Base-by-base conservation (phyloP, 495 filamentous ascomycete genomes). In the Bombardia bombarda region DNA sequence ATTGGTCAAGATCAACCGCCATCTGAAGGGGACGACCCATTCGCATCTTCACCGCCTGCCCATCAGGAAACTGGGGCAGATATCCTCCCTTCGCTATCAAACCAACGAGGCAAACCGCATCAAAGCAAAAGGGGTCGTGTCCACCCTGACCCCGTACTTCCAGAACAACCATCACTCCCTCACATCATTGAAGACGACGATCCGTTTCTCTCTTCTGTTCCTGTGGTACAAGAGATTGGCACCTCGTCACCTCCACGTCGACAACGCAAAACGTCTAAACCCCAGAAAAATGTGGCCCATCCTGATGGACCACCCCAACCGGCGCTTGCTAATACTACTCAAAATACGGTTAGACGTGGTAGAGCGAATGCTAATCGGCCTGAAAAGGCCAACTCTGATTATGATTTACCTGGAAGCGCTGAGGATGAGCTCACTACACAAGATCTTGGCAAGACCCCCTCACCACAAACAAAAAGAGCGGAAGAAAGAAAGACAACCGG, bases 1-100 rank as follows among this genome's bases (percentile, higher is more conserved):
- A n/a, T n/a, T n/a, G n/a, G n/a, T n/a, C n/a, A n/a, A n/a, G n/a
- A n/a, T n/a, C n/a, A n/a, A n/a, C n/a, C n/a, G n/a, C n/a, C 10
- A 16, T 32, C 31, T n/a, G 22, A 38, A 4, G 25, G 21, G 2
- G 38, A 25, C 20, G 31, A 49, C 13, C 31, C 45, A 10, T 46
- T 40, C 40, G 33, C 45, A 4, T 36, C 21, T 13, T 46, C 32
- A 16, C 34, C 28, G 4, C n/a, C 9, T 7, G 42, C 1, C 7
- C 23, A 14, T 14, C n/a, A n/a, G n/a, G n/a, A n/a, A n/a, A n/a
- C n/a, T n/a, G n/a, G n/a, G n/a, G n/a, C n/a, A n/a, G n/a, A n/a
- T n/a, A n/a, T n/a, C n/a, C n/a, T n/a, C n/a, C n/a, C n/a, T n/a
- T n/a, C n/a, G n/a, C n/a, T n/a, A n/a, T n/a, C n/a, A n/a, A n/a